A percentile compares a stretch with the other conserved stretches of the same genome.
phyloP scores from a whole-genome alignment of 192 early-diverging fungal species.

The Phlyctochytrium planicorne region DNA sequence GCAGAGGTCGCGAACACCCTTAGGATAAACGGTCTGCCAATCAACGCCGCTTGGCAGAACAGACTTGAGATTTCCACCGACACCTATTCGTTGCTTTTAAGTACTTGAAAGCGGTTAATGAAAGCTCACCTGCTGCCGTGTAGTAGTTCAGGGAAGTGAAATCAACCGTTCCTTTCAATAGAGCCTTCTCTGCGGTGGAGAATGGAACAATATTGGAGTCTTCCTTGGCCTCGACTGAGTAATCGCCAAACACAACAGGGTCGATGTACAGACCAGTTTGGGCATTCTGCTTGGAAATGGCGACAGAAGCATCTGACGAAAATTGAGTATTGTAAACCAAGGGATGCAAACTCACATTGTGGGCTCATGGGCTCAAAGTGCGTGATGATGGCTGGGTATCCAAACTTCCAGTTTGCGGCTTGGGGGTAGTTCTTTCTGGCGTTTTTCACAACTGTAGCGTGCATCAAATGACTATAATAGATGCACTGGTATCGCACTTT shows the following conservation, averaged over 20 bases:
- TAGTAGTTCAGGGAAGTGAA: too few relatives aligned
- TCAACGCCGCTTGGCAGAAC: not conserved
- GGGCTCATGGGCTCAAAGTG: slow-evolving; percentile 2
- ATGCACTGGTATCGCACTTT: not conserved
- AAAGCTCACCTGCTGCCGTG: not conserved
- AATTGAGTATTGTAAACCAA: not conserved
- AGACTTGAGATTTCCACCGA: not conserved
- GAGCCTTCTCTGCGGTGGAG: not conserved
- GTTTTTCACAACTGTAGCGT: slow-evolving; percentile 17
- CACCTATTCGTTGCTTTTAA: not conserved
- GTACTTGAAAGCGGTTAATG: not conserved
- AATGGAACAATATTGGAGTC: not conserved
- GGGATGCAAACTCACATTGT: not conserved
- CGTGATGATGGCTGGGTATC: slow-evolving; percentile 9
- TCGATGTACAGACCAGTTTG: not conserved
- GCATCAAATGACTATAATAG: not conserved
- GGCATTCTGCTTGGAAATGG: not conserved
- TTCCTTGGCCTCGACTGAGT: not conserved
- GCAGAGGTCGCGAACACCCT: slow-evolving; percentile 15
- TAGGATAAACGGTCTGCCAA: slow-evolving; percentile 13
- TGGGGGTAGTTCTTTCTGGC: not conserved
- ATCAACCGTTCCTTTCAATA: not conserved
- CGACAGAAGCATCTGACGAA: not conserved
- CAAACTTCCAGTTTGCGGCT: slow-evolving; percentile 18
- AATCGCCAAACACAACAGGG: not conserved